phyloP scores from a whole-genome alignment of 176 grass and related monocot genomes.

The Aegilops sharonensis region DNA sequence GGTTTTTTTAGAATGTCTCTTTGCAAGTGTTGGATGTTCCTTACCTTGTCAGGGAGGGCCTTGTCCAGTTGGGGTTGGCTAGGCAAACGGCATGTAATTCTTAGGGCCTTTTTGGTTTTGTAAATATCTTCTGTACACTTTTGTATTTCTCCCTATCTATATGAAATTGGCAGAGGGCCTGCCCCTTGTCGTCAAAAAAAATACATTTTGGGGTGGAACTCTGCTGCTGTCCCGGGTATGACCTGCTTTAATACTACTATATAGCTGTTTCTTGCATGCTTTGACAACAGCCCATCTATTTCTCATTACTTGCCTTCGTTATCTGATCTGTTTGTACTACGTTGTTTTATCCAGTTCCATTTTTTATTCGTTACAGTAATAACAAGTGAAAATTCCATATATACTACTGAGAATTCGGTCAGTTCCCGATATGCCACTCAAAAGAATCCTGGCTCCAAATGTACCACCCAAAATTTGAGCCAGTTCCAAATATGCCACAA shows the following conservation, averaged over 20 bases:
- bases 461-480: background rate
- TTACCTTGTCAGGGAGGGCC: too few relatives aligned
- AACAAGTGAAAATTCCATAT: slow-evolving; percentile 6
- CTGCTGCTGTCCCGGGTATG: background rate
- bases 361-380: background rate
- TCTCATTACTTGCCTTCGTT: background rate
- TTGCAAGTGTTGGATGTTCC: too few relatives aligned
- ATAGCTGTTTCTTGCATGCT: background rate
- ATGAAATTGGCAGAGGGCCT: too few relatives aligned
- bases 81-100: too few relatives aligned
- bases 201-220: background rate
- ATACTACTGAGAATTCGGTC: background rate
- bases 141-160: too few relatives aligned
- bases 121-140: too few relatives aligned
- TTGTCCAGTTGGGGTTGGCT: too few relatives aligned
- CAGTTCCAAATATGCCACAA: background rate
- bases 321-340: background rate
- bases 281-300: background rate
- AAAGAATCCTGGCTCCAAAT: background rate
- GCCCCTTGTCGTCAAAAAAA: too few relatives aligned
- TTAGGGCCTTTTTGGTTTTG: too few relatives aligned
- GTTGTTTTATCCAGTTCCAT: background rate
- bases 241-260: background rate
- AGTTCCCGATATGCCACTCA: background rate
- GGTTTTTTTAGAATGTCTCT: too few relatives aligned